Conservation (phyloP, 2,329 filamentous ascomycete species). For the Diplocarpon rosae region DNA sequence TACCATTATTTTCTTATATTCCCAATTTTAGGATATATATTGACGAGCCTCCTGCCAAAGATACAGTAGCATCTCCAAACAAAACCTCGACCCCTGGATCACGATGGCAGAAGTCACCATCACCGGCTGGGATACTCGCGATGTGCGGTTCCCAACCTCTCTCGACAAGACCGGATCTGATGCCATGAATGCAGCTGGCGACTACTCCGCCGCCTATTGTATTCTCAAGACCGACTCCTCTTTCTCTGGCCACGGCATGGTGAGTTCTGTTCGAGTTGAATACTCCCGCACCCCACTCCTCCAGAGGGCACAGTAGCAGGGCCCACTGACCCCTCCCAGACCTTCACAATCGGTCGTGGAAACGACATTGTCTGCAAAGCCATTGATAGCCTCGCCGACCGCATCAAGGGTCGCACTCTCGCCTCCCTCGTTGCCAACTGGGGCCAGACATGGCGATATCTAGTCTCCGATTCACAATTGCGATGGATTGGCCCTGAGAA, state of each 20-base stretch:
- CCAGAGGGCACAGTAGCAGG: neutral
- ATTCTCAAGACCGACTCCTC: constrained; percentile 72
- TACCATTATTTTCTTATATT: no score
- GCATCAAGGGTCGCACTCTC: constrained; percentile 64
- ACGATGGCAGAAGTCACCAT: constrained; percentile 53
- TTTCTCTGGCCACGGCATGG: constrained; percentile 69
- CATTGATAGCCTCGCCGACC: constrained; percentile 66
- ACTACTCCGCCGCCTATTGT: constrained; percentile 92
- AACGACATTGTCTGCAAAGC: constrained; percentile 88
- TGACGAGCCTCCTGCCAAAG: no score
- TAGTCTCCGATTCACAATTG: constrained; percentile 83
- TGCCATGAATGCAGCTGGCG: constrained; percentile 89
- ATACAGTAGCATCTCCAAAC: no score
- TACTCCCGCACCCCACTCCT: neutral
- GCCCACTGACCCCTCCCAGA: constrained; percentile 29
- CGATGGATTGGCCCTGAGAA: constrained; percentile 94
- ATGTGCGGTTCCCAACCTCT: constrained; percentile 79
- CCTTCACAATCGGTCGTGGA: constrained; percentile 78
- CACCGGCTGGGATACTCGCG: constrained; percentile 59
- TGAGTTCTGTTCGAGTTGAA: constrained; percentile 24
- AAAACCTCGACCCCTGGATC: neutral
- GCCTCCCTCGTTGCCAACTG: constrained; percentile 68
- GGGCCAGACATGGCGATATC: constrained; percentile 81
- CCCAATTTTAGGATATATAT: no score
- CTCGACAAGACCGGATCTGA: constrained; percentile 93